Evolutionary conservation across 78 protist genomes (phyloP), one percentile per base, ranked within the genome.

Genomic region (Dictyostelium firmibasis): DNA sequence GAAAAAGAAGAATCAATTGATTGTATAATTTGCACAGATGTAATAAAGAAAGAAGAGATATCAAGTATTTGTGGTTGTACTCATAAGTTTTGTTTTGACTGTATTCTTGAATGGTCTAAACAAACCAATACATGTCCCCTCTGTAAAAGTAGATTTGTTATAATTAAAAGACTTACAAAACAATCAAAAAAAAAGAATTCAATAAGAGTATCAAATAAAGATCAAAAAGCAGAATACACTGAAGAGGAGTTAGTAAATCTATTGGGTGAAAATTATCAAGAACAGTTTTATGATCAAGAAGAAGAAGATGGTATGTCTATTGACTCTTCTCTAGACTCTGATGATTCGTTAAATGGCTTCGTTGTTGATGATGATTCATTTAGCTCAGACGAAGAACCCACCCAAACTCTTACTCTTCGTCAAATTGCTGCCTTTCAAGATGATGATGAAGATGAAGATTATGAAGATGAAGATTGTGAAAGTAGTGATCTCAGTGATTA

Each of bases 21-120:
- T 18, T 88, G 93, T 69, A 79, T 62, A 16, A 88, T 88, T 31
- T 88, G 93, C 44, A 38, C 35, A 0, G 93, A 88, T 27, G 44
- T 4, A 20, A 29, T 62, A 13, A 50, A 43, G 6, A 13, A 20
- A 29, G 41, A 20, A 41, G 86, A 53, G 0, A 78, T 62, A 2
- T 27, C 93, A 8, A 67, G 14, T 1, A 79, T 88, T 23, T 31
- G 41, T 86, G 84, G 86, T 9, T 89, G 94, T 70, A 10, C 18
- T 33, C 94, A 89, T 69, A 69, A 18, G 9, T 89, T 75, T 70
- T 89, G 94, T 35, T 88, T 88, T 50, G 87, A 89, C 0, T 89
- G 94, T 89, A 89, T 89, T 18, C 74, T 14, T 0, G 87, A 89
- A 69, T 89, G 94, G 94, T 43, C 69, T 6, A 89, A 89, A 35